Percentiles rank a stretch among this genome's conserved stretches.
Evolutionary conservation across 305 asterid genomes (phyloP).

Genomic region (Caryopteris hybrid): DNA sequence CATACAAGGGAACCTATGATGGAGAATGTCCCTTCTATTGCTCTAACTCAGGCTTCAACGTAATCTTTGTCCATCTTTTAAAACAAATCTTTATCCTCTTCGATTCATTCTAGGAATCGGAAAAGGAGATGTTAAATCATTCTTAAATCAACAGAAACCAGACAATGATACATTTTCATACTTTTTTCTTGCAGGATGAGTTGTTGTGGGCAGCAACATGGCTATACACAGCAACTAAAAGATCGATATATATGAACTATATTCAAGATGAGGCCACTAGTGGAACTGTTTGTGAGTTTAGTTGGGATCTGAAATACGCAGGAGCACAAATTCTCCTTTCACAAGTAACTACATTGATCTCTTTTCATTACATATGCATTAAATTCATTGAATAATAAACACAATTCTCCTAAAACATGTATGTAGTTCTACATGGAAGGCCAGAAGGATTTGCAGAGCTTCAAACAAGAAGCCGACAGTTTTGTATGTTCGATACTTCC

Average conservation of each 20-base stretch:
- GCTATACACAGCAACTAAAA: conserved; percentile 58
- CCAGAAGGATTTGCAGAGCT: conserved; percentile 34
- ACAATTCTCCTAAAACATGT: not conserved
- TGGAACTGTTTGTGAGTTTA: conserved; percentile 65
- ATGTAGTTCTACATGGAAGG: conserved; percentile 50
- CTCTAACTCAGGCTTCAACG: conserved; percentile 73
- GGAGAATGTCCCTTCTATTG: conserved; percentile 93
- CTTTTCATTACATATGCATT: not conserved
- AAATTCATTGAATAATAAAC: not conserved
- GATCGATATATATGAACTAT: conserved; percentile 44
- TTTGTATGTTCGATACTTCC: conserved; percentile 52
- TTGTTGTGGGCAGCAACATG: conserved; percentile 91
- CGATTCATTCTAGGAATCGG: no score
- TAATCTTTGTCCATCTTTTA: conserved; percentile 8
- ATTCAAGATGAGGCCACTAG: conserved; percentile 52
- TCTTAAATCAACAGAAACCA: no score
- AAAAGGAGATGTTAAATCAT: no score
- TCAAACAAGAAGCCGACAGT: conserved; percentile 61
- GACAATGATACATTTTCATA: no score
- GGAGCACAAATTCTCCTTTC: conserved; percentile 74
- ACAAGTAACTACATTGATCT: conserved; percentile 29
- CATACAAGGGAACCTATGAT: conserved; percentile 65
- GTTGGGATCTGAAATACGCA: conserved; percentile 86
- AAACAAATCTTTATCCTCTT: no score
- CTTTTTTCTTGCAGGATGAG: conserved; percentile 54